These are phyloP conservation scores for Lodderomyces margitis DNA, from an alignment of 1,139 yeast species.

Conservation along the genomic window DNA sequence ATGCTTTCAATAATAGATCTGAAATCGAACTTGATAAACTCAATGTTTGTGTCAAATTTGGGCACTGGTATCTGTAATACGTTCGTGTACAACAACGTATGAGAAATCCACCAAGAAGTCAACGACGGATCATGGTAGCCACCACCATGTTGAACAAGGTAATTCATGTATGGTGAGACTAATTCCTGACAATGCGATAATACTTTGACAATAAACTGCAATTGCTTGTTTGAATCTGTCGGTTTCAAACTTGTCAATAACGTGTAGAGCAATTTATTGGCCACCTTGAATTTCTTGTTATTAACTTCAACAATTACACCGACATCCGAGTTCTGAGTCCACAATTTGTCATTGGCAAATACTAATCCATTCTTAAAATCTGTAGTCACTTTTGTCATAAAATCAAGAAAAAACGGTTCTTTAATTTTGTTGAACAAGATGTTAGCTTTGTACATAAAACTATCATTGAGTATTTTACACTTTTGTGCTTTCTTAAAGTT, in stretches of 20 bases:
- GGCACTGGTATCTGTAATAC: constrained; percentile 59
- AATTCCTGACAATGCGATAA: constrained; percentile 63
- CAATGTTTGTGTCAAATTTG: constrained; percentile 11
- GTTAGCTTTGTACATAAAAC: constrained; percentile 60
- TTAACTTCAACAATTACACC: constrained; percentile 38
- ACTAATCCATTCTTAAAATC: constrained; percentile 59
- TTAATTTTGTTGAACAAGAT: constrained; percentile 32
- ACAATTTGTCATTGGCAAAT: constrained; percentile 59
- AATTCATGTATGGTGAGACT: constrained; percentile 66
- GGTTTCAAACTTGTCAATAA: constrained; percentile 70
- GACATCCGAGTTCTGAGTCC: constrained; percentile 32
- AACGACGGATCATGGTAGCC: constrained; percentile 70
- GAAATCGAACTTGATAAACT: constrained; percentile 17
- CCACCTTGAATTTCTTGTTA: constrained; percentile 51
- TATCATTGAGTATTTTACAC: constrained; percentile 75
- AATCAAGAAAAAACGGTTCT: constrained; percentile 37
- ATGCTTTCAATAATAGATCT: constrained; percentile 49
- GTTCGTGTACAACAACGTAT: constrained; percentile 58
- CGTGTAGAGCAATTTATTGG: constrained; percentile 66
- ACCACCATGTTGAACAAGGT: constrained; percentile 51
- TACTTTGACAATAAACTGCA: constrained; percentile 53
- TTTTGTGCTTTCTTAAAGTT: constrained; percentile 68
- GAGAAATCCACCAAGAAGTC: constrained; percentile 81
- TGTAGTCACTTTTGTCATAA: constrained; percentile 51
- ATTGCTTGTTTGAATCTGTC: constrained; percentile 70